Evolutionary conservation across 2,329 filamentous ascomycete species (phyloP), one percentile per base, ranked within the genome.

Genomic region (Fusarium brachygibbosum): DNA sequence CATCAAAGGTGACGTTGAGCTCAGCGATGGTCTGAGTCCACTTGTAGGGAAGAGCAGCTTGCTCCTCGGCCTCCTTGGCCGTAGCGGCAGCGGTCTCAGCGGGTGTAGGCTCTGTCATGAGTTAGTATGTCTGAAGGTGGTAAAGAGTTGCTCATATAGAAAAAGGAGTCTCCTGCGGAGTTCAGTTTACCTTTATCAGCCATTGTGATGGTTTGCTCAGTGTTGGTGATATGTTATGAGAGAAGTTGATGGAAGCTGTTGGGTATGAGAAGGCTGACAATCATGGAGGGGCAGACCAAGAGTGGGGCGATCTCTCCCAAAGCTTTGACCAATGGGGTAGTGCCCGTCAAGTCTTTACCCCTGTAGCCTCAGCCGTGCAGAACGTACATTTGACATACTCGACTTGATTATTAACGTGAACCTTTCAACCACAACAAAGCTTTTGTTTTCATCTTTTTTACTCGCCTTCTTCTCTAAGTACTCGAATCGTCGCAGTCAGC

Each of bases 21-120:
- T 98, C 96, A 73, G 86, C 86, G 78, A 99, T 97, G 25, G 92
- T 94, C 83, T 99, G 96, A 13, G 88, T 92, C 96, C 96, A 99
- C 83, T 97, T 96, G 89, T 99, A 99, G 1, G 96, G 96, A 41
- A 99, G 90, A 25, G 91, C 88, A 41, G 90, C 91, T 84, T 99
- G 96, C 83, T 99, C 96, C 74, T 90, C 91, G 58, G 87, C 85
- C 83, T 99, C 94, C 78, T 91, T 90, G 66, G 89, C 90, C 70
- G 83, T 84, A 60, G 86, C 85, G 21, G 87, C 87, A 13, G 85
- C 88, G 71, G 85, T 82, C 69, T 88, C 84, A 67, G 86, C 87
- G 62, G 85, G 81, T 23, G 83, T 85, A 57, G 79, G 82, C 75
- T 90, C 87, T 86, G 73, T 51, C 42, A 48, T 19, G 32, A 44